Evolutionary conservation across 2,329 filamentous ascomycete genomes (phyloP).

Genomic region (Parastagonospora avenae): DNA sequence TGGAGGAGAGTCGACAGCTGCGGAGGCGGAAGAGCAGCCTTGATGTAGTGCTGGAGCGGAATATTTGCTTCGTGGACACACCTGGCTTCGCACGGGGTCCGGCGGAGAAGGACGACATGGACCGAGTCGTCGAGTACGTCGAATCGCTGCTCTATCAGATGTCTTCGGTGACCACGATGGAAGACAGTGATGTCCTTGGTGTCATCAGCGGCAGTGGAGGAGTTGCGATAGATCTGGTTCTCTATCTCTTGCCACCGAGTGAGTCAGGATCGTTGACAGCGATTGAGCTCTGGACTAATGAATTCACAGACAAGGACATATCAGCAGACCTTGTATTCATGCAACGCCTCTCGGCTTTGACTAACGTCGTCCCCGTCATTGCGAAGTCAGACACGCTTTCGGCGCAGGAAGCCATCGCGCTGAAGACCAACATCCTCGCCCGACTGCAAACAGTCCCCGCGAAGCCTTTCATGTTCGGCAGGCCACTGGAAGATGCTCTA

Average conservation of each 20-base stretch:
- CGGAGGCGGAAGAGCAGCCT: conserved; percentile 69
- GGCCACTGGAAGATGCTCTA: conserved; percentile 43
- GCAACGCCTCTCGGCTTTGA: conserved; percentile 69
- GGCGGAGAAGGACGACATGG: conserved; percentile 31
- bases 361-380: conserved; percentile 85
- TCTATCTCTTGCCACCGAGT: conserved; percentile 82
- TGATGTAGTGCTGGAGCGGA: conserved; percentile 83
- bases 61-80: conserved; percentile 92
- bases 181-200: conserved; percentile 74
- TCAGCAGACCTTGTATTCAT: conserved; percentile 73
- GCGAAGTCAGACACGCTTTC: conserved; percentile 75
- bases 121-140: conserved; percentile 67
- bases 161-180: conserved; percentile 64
- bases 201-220: conserved; percentile 83
- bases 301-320: conserved; percentile 39
- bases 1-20: conserved; percentile 67
- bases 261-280: conserved; percentile 34
- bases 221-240: conserved; percentile 79
- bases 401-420: conserved; percentile 58
- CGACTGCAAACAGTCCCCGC: conserved; percentile 65
- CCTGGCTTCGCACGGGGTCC: conserved; percentile 63
- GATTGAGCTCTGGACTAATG: conserved; percentile 18
- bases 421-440: conserved; percentile 65
- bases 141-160: conserved; percentile 70
- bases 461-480: conserved; percentile 69